These are phyloP conservation scores for Blastobotrys aristatus DNA, from an alignment of 1,139 yeast genomes.

Conservation along the genomic window DNA sequence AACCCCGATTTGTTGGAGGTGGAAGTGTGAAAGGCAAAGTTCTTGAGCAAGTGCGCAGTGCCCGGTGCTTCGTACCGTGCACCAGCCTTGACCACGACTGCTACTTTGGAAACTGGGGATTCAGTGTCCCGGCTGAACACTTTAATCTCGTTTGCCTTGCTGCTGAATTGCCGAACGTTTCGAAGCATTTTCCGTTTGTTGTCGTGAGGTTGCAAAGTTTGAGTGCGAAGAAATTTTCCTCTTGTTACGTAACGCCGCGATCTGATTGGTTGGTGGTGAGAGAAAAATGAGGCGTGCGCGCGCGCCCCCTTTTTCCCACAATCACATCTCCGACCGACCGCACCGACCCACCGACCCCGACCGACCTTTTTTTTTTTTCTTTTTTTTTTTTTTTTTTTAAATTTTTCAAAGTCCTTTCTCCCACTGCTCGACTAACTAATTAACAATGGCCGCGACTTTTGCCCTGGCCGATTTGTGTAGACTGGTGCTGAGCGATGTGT, in stretches of 20 bases:
- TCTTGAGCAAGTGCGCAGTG: slow-evolving; percentile 76
- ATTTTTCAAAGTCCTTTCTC: too few species aligned
- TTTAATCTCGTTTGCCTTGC: slow-evolving; percentile 35
- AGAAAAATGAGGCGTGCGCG: too few species aligned
- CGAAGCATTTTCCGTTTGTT: slow-evolving; percentile 12
- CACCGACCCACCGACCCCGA: not conserved
- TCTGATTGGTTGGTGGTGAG: too few species aligned
- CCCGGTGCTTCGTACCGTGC: slow-evolving; percentile 78
- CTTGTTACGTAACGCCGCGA: too few species aligned
- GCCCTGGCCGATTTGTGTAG: slow-evolving; percentile 33
- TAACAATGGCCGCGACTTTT: slow-evolving; percentile 5
- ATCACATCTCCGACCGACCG: too few species aligned
- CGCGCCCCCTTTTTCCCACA: not conserved
- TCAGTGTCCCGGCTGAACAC: slow-evolving; percentile 44
- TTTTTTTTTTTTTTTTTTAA: not conserved
- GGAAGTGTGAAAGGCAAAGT: slow-evolving; percentile 70
- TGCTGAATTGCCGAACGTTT: slow-evolving; percentile 14
- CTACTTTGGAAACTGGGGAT: slow-evolving; percentile 61
- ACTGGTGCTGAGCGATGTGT: slow-evolving; percentile 33
- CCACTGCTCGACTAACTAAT: too few species aligned
- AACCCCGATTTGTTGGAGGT: slow-evolving; percentile 81
- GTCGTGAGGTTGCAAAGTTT: too few species aligned
- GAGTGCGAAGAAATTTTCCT: not conserved
- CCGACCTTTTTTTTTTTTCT: slow-evolving; percentile 1
- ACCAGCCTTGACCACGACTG: slow-evolving; percentile 84